Evolutionary conservation across 148 eudicot species (phyloP), one percentile per base, ranked within the genome.

Genomic region (Rhododendron ferrugineum): DNA sequence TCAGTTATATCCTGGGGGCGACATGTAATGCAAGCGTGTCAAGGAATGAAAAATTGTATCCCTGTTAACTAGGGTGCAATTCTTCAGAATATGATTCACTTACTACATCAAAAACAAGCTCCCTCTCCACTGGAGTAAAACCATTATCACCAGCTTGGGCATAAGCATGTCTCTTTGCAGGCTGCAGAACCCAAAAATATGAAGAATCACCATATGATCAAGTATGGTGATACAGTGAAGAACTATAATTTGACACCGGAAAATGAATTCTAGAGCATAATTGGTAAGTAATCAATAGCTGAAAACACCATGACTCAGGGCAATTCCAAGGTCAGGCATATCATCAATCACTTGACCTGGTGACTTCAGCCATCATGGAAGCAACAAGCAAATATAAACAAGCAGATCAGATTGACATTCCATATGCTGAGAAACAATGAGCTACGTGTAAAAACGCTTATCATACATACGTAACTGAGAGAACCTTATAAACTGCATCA

Each of bases 51-150:
- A 52, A 56, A 8, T 30, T 32, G 11, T 28, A 32, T 74, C 30
- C 11, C 54, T 11, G 58, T 34, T 60, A 13, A 18, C 60, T 47
- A 50, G 28, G 66, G 37, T 44, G 42, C 20, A 49, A 40, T 23
- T 74, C 15, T 82, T 79, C 11, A 84, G 72, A 72, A 58, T 46
- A 15, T 44, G 34, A 82, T n/a, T 47, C 47, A 85, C 98, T 91
- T 92, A 97, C 99, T 79, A 95, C 93, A 90, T 97, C 98, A 93
- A 97, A 97, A 88, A 97, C 58, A 76, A 95, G 92, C 90, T 97
- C 99, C 88, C 98, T 94, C 89, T 95, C 98, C 79, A 93, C 95
- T 23, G 99, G 96, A 75, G 92, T 89, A 89, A 94, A 94, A 56
- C 90, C 90, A 89, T 91, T 93, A 78, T 93, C 92, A 80, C 97